Conservation (phyloP, 164 flowering plant species). For the Vitis labrusca region DNA sequence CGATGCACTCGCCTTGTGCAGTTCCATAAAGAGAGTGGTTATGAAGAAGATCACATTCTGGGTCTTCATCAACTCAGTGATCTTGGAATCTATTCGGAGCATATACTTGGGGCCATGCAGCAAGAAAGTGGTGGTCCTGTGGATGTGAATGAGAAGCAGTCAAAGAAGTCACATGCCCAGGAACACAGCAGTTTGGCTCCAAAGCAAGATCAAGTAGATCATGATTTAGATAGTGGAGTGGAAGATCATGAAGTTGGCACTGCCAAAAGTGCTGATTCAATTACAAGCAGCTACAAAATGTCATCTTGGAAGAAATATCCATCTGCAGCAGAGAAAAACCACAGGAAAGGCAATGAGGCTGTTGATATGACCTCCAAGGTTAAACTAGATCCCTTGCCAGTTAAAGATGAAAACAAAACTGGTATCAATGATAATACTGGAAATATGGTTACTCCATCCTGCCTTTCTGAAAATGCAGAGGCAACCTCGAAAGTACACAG, state of each 20-base stretch:
- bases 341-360: conserved; percentile 42
- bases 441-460: conserved; percentile 33
- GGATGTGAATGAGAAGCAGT: conserved; percentile 30
- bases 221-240: conserved; percentile 21
- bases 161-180: conserved; percentile 33
- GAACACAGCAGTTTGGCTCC: conserved; percentile 25
- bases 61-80: conserved; percentile 90
- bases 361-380: conserved; percentile 39
- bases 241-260: conserved; percentile 55
- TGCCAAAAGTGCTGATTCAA: conserved; percentile 69
- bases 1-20: conserved; percentile 90
- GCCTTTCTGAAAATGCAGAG: conserved; percentile 31
- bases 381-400: conserved; percentile 29
- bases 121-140: conserved; percentile 30
- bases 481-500: conserved; percentile 34
- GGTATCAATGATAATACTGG: conserved; percentile 23
- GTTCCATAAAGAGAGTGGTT: conserved; percentile 88
- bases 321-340: conserved; percentile 66
- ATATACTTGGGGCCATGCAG: conserved; percentile 28
- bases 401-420: conserved; percentile 27
- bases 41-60: conserved; percentile 69
- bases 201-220: conserved; percentile 34
- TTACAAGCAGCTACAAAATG: conserved; percentile 67
- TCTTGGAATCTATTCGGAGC: conserved; percentile 87
- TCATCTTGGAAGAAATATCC: conserved; percentile 98